These are phyloP conservation scores for Lophiotrema nucula DNA, from an alignment of 495 filamentous ascomycete genomes.

Conservation along the genomic window DNA sequence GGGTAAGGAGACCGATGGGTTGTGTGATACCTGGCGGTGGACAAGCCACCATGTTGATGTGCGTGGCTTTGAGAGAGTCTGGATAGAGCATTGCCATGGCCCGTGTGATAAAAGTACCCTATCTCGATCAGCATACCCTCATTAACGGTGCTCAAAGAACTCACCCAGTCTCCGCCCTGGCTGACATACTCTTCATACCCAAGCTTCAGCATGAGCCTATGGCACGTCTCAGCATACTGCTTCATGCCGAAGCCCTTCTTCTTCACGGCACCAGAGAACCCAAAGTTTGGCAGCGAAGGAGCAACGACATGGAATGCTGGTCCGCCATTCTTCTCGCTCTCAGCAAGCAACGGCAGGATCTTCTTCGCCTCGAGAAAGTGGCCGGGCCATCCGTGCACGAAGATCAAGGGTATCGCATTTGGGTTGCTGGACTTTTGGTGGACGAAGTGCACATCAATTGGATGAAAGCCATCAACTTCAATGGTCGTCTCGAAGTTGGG, in stretches of 20 bases:
- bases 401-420: slow-evolving; percentile 40
- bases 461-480: slow-evolving; percentile 38
- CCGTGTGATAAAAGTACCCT: slow-evolving; percentile 55
- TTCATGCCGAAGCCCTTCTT: slow-evolving; percentile 55
- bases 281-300: slow-evolving; percentile 70
- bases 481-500: slow-evolving; percentile 37
- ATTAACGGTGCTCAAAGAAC: slow-evolving; percentile 55
- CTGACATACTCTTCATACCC: slow-evolving; percentile 66
- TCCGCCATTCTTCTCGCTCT: slow-evolving; percentile 35
- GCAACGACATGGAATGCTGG: slow-evolving; percentile 69
- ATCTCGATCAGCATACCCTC: slow-evolving; percentile 43
- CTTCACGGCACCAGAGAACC: slow-evolving; percentile 58
- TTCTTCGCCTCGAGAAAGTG: slow-evolving; percentile 65
- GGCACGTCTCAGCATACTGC: slow-evolving; percentile 61
- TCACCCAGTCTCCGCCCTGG: slow-evolving; percentile 66
- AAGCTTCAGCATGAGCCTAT: slow-evolving; percentile 66
- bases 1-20: slow-evolving; percentile 34
- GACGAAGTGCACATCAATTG: slow-evolving; percentile 42
- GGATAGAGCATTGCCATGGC: slow-evolving; percentile 57
- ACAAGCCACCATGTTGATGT: slow-evolving; percentile 59
- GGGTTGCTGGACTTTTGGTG: slow-evolving; percentile 32
- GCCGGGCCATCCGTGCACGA: slow-evolving; percentile 55
- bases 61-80: slow-evolving; percentile 55
- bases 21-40: slow-evolving; percentile 40
- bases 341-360: slow-evolving; percentile 56